phyloP scores from a whole-genome alignment of 2,329 filamentous ascomycete genomes.

The Aspergillus carbonarius region DNA sequence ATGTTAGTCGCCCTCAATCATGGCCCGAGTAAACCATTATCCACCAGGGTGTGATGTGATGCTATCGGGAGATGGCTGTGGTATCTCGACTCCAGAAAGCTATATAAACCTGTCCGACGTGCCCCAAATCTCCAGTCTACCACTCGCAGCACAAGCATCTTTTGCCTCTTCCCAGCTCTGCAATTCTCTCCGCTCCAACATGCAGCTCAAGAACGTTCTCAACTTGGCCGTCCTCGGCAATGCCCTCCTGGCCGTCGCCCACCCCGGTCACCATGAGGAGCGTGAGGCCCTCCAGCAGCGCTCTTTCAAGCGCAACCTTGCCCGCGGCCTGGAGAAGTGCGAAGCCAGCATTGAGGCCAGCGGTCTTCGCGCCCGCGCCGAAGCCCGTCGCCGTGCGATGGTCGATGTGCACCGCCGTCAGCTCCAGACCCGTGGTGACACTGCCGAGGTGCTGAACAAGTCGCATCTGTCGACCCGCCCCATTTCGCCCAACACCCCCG shows the following conservation, averaged over 20 bases:
- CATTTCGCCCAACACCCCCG: constrained; percentile 21
- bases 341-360: constrained; percentile 19
- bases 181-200: not conserved
- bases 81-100: not conserved
- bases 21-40: not conserved
- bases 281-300: constrained; percentile 12
- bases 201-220: constrained; percentile 6
- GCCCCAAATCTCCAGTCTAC: not conserved
- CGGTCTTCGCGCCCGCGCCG: constrained; percentile 24
- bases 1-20: not conserved
- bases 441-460: constrained; percentile 35
- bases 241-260: constrained; percentile 2
- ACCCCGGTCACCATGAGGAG: constrained; percentile 8
- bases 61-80: not conserved
- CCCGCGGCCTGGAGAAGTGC: constrained; percentile 23
- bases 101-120: not conserved
- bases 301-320: constrained; percentile 18
- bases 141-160: not conserved
- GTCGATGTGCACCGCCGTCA: constrained; percentile 19
- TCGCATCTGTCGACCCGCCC: constrained; percentile 37
- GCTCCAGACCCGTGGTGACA: constrained; percentile 29
- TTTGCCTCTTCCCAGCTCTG: not conserved
- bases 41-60: not conserved
- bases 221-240: constrained; percentile 1
- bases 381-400: constrained; percentile 23